phyloP scores from a whole-genome alignment of 164 flowering plant species.

The Platanus orientalis region DNA sequence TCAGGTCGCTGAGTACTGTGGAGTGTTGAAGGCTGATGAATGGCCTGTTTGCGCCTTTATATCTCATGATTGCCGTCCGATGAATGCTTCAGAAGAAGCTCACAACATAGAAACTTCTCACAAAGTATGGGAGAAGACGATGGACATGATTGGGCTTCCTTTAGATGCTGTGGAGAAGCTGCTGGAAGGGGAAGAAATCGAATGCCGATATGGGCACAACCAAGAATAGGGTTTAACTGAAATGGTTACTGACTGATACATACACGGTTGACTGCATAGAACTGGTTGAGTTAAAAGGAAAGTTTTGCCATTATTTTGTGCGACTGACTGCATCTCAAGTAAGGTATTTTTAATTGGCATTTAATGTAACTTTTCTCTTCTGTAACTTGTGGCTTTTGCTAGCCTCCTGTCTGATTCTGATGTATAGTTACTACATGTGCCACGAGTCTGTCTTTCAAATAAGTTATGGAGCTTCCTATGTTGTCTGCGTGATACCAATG shows the following conservation, averaged over 20 bases:
- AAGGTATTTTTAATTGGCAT: too few species aligned
- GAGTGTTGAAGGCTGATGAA: slow-evolving; percentile 70
- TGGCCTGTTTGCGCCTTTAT: slow-evolving; percentile 92
- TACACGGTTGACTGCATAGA: neutral
- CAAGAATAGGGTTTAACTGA: slow-evolving; percentile 9
- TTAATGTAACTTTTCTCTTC: too few species aligned
- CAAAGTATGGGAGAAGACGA: slow-evolving; percentile 86
- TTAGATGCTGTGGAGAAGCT: slow-evolving; percentile 79
- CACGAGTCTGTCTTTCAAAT: too few species aligned
- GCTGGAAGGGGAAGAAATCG: slow-evolving; percentile 68
- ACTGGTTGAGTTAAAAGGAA: too few species aligned
- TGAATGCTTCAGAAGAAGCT: slow-evolving; percentile 93
- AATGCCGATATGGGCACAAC: slow-evolving; percentile 48
- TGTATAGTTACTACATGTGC: too few species aligned
- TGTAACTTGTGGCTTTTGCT: too few species aligned
- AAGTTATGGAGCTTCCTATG: too few species aligned
- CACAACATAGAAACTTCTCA: slow-evolving; percentile 64
- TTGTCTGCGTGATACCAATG: too few species aligned
- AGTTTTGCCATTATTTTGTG: too few species aligned
- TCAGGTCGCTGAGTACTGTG: slow-evolving; percentile 83
- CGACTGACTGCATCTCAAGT: too few species aligned
- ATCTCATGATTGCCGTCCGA: slow-evolving; percentile 83
- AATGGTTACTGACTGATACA: neutral
- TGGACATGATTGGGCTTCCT: slow-evolving; percentile 89
- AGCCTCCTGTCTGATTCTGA: too few species aligned